A percentile compares a stretch with the other conserved stretches of the same genome.
Conservation (phyloP, 2,329 filamentous ascomycete species). For the Nemania serpens region DNA sequence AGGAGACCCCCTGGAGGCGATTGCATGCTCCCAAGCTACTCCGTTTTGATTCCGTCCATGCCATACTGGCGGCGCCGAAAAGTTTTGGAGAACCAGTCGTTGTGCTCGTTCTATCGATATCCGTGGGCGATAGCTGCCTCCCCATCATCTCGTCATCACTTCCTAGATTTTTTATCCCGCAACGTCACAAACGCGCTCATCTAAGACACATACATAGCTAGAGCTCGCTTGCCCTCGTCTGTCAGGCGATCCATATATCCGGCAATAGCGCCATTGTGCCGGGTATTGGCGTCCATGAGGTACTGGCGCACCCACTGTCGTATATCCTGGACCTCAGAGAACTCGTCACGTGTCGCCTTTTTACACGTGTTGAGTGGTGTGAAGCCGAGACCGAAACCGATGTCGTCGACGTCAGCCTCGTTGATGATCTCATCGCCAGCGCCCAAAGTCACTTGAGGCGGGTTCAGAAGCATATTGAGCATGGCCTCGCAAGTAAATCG, state of each 20-base stretch:
- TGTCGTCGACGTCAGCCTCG: conserved; percentile 92
- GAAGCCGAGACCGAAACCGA: conserved; percentile 93
- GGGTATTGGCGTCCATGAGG: conserved; percentile 75
- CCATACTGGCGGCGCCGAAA: background rate
- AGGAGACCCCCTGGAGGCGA: background rate
- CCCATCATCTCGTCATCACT: background rate
- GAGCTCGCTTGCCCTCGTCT: conserved; percentile 60
- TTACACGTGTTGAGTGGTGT: conserved; percentile 92
- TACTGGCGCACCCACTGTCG: conserved; percentile 83
- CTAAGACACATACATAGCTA: conserved; percentile 54
- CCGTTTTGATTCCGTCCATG: background rate
- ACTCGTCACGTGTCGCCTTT: conserved; percentile 74
- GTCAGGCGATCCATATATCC: conserved; percentile 74
- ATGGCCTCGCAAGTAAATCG: conserved; percentile 86
- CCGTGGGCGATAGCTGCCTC: background rate
- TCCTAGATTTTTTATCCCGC: background rate
- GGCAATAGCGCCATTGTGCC: conserved; percentile 72
- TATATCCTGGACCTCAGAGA: conserved; percentile 81
- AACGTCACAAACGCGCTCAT: background rate
- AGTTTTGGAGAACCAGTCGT: background rate
- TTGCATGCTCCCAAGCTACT: background rate
- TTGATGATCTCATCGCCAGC: conserved; percentile 76
- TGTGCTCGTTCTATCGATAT: background rate
- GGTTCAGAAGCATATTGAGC: conserved; percentile 86
- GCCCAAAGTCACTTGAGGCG: conserved; percentile 69